Percentiles rank a stretch among this genome's conserved stretches.
Conservation (phyloP, 164 flowering plant genomes). For the Nymphaea thermarum region DNA sequence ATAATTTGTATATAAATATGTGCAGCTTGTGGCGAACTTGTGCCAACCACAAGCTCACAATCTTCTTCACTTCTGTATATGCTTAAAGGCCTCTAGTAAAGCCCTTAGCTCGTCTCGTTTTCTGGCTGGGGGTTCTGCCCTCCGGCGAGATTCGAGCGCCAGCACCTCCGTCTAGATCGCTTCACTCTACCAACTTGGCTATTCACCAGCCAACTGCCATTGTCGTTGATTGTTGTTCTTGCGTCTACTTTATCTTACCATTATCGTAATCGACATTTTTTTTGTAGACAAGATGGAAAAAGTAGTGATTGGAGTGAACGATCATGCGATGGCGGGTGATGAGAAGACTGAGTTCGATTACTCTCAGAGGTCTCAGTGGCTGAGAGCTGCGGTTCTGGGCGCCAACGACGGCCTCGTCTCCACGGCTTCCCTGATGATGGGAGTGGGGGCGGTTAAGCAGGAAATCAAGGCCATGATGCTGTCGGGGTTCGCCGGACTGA, state of each 20-base stretch:
- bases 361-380: constrained; percentile 20
- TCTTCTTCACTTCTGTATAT: too few relatives aligned
- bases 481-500: constrained; percentile 16
- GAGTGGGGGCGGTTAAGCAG: constrained; percentile 16
- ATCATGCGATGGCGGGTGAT: neutral
- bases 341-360: constrained; percentile 11
- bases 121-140: neutral
- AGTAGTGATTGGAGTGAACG: neutral
- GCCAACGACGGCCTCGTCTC: constrained; percentile 22
- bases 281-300: neutral
- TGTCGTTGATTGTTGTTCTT: neutral
- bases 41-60: neutral
- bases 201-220: neutral
- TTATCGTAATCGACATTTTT: too few relatives aligned
- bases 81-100: neutral
- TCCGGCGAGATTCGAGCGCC: too few relatives aligned
- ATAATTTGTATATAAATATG: too few relatives aligned
- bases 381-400: constrained; percentile 21
- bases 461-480: constrained; percentile 15
- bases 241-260: too few relatives aligned
- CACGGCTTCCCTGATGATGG: constrained; percentile 19
- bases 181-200: too few relatives aligned
- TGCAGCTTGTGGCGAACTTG: neutral
- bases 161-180: too few relatives aligned
- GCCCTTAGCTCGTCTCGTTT: neutral